Conservation (phyloP, 441 rosid species). For the Corymbia citriodora region DNA sequence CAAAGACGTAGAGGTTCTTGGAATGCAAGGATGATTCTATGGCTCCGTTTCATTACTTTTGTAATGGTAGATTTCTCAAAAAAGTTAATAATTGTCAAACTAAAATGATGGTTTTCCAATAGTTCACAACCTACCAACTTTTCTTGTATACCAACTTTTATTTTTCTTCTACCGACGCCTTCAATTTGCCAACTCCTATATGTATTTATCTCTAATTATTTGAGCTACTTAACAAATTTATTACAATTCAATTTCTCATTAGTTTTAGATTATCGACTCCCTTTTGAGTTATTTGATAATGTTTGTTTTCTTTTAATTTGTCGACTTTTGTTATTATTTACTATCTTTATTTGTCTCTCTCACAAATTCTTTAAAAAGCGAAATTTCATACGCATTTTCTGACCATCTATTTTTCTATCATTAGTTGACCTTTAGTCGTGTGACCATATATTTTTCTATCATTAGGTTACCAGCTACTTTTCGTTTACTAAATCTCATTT, state of each 20-base stretch:
- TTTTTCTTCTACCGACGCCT: not conserved
- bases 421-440: not conserved
- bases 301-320: too few relatives aligned
- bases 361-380: not conserved
- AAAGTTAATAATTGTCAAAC: not conserved
- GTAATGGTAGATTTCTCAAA: not conserved
- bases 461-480: not conserved
- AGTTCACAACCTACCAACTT: too few relatives aligned
- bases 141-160: not conserved
- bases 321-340: too few relatives aligned
- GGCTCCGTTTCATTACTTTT: not conserved
- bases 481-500: not conserved
- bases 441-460: not conserved
- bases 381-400: not conserved
- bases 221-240: accelerated
- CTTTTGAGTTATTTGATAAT: not conserved
- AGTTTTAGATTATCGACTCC: not conserved
- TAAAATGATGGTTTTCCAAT: not conserved
- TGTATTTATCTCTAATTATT: not conserved
- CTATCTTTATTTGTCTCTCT: not conserved
- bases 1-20: not conserved
- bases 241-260: not conserved
- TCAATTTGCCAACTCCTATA: not conserved
- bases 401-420: not conserved
- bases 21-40: not conserved